phyloP scores from a whole-genome alignment of 257 asterid species.

The Ehretia macrophylla region DNA sequence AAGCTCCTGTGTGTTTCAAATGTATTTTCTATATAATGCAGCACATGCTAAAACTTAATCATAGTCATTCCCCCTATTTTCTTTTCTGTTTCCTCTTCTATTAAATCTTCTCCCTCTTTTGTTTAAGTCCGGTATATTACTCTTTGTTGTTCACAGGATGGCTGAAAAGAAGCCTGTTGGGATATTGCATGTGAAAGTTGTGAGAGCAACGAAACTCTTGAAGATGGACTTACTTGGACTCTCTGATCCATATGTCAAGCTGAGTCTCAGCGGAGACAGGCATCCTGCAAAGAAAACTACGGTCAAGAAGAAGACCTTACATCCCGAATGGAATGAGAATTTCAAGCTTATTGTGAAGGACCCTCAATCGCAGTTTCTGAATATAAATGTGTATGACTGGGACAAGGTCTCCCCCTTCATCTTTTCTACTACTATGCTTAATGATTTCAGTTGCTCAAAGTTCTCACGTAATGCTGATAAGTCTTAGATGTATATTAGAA shows the following conservation, averaged over 20 bases:
- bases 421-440: neutral
- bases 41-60: neutral
- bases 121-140: neutral
- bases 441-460: neutral
- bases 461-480: neutral
- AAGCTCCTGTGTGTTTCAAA: neutral
- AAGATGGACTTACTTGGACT: slow-evolving; percentile 84
- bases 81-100: no score
- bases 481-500: neutral
- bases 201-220: slow-evolving; percentile 72
- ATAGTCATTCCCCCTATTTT: neutral
- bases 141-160: slow-evolving; percentile 35
- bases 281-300: slow-evolving; percentile 64
- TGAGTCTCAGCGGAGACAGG: slow-evolving; percentile 68
- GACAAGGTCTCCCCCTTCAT: slow-evolving; percentile 55
- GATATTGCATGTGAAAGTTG: slow-evolving; percentile 73
- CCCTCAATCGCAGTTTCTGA: slow-evolving; percentile 68
- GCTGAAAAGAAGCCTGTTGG: slow-evolving; percentile 78
- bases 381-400: slow-evolving; percentile 69
- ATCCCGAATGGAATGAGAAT: slow-evolving; percentile 87
- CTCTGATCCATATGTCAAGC: slow-evolving; percentile 87
- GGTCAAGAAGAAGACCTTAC: slow-evolving; percentile 69
- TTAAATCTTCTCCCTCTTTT: neutral
- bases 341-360: slow-evolving; percentile 83
- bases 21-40: neutral